Evolutionary conservation across 1,139 yeast genomes (phyloP).

Genomic region (Arxiozyma telluris): DNA sequence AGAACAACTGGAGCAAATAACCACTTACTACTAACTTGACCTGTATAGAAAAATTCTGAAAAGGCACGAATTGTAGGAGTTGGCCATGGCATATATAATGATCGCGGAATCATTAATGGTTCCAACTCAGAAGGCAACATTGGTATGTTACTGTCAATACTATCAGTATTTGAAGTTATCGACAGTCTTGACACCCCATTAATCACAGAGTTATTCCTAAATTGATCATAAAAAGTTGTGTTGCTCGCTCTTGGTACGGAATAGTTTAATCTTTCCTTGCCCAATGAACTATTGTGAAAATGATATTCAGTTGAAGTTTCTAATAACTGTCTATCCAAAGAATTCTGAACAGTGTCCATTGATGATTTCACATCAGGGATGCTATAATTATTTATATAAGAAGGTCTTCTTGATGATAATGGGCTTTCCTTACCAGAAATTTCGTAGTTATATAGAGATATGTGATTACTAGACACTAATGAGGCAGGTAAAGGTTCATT

Average conservation of each 20-base stretch:
- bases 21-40: slow-evolving; percentile 71
- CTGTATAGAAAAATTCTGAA: slow-evolving; percentile 65
- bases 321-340: slow-evolving; percentile 16
- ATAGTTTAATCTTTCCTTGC: not conserved
- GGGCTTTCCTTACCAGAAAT: slow-evolving; percentile 20
- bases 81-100: slow-evolving; percentile 58
- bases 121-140: slow-evolving; percentile 33
- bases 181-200: slow-evolving; percentile 8
- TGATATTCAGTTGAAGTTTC: slow-evolving; percentile 8
- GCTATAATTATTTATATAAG: slow-evolving; percentile 5
- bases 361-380: slow-evolving; percentile 6
- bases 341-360: slow-evolving; percentile 2
- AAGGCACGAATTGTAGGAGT: slow-evolving; percentile 54
- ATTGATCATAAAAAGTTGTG: not conserved
- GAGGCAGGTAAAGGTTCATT: slow-evolving; percentile 17
- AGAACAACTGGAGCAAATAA: slow-evolving; percentile 54
- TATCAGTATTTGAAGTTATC: slow-evolving; percentile 9
- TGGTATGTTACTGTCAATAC: slow-evolving; percentile 8
- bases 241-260: not conserved
- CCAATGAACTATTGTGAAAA: not conserved
- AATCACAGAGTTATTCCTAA: slow-evolving; percentile 1
- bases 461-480: slow-evolving; percentile 8
- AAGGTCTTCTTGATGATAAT: slow-evolving; percentile 14
- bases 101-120: slow-evolving; percentile 57
- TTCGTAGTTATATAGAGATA: slow-evolving; percentile 11